Percentiles rank a stretch among this genome's conserved stretches.
These are phyloP conservation scores for Ophiostoma ulmi DNA, from an alignment of 2,329 filamentous ascomycete genomes.

Conservation along the genomic window DNA sequence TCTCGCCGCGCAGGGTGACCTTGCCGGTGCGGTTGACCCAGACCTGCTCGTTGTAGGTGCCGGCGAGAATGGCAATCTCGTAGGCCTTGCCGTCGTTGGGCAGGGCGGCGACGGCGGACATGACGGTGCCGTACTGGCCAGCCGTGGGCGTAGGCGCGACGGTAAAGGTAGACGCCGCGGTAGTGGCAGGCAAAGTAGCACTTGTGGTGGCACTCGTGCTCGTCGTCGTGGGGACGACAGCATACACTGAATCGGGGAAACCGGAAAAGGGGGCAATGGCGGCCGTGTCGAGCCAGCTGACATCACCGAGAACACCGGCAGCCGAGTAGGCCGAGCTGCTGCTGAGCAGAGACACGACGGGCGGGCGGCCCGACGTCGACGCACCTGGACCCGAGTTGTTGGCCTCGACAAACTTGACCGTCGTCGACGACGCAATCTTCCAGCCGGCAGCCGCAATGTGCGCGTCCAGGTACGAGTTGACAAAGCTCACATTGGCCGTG, in stretches of 20 bases:
- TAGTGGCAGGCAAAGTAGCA: neutral
- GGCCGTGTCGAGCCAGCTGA: neutral
- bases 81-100: slow-evolving; percentile 39
- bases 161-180: slow-evolving; percentile 16
- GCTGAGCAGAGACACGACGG: slow-evolving; percentile 31
- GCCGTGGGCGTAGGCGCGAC: slow-evolving; percentile 32
- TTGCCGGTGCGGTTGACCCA: slow-evolving; percentile 39
- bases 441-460: slow-evolving; percentile 58
- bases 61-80: slow-evolving; percentile 39
- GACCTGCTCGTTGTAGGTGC: slow-evolving; percentile 41
- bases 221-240: neutral
- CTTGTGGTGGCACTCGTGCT: neutral
- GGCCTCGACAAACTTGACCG: slow-evolving; percentile 47
- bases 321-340: slow-evolving; percentile 37
- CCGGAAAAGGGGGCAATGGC: neutral
- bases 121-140: slow-evolving; percentile 39
- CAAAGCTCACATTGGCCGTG: slow-evolving; percentile 41
- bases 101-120: slow-evolving; percentile 41
- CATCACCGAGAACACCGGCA: slow-evolving; percentile 26
- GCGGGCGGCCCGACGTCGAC: slow-evolving; percentile 29
- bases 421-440: slow-evolving; percentile 37
- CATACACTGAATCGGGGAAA: neutral
- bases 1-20: slow-evolving; percentile 36
- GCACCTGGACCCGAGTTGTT: slow-evolving; percentile 52
- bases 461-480: slow-evolving; percentile 45